Evolutionary conservation across 768 basidiomycete species (phyloP), one percentile per base, ranked within the genome.

Genomic region (Flagelloscypha sp.): DNA sequence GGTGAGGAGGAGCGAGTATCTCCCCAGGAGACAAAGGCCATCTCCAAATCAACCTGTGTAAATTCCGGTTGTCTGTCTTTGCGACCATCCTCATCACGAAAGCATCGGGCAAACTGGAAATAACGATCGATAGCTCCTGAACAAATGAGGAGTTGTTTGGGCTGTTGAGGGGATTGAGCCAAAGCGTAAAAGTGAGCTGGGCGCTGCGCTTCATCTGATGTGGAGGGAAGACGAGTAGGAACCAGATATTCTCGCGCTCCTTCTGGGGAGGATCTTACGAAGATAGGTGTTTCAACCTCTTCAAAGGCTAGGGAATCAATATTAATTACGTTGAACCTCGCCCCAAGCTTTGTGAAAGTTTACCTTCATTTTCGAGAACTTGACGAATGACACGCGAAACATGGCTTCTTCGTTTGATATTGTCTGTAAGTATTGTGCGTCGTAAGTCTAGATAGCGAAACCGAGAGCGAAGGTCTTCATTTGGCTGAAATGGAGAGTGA

Each of bases 11-110:
- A 35, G 34, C 55, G 47, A 20, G 17, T 34, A 12, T 49, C 45
- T 32, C 81, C 82, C 79, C 93, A 95, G 6, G 83, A 82, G 12
- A 93, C 80, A 59, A 84, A 97, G 2, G 84, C 89, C 85, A 95
- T 93, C 61, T 97, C 93, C 43, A 97, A 59, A 75, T 97, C 93
- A 42, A 97, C 68, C 61, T 97, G 93, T 15, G 93, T 97, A 59
- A 97, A 97, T 57, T 97, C 93, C 1, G 93, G 92, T 52, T 97
- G 93, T 28, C 93, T 73, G 55, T 97, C 93, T 57, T 85, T 92
- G 38, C 93, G 72, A 4, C 92, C 90, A 50, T 88, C 89, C 58
- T 97, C 93, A 56, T 97, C 93, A 29, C 93, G 76, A 68, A 97
- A 97, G 60, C 93, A 97, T 45, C 77, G 77, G 10, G 93, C 93